Percentiles rank a stretch among this genome's conserved stretches.
Evolutionary conservation across 2,329 filamentous ascomycete species (phyloP).

Genomic region (Dactylellina sp.): DNA sequence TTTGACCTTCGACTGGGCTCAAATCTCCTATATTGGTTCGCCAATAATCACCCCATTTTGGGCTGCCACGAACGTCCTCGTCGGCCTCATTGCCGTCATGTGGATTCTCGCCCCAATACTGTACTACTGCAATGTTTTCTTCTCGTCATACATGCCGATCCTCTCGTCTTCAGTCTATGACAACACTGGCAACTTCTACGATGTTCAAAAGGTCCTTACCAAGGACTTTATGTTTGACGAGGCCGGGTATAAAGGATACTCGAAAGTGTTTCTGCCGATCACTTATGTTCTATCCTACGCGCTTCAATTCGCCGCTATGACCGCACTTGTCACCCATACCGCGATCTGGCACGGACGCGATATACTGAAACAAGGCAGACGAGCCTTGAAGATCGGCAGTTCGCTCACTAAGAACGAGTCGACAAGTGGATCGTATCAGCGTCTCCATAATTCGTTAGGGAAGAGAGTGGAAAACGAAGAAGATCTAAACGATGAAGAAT

Average conservation of each 20-base stretch:
- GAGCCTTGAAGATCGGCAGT: slow-evolving; percentile 59
- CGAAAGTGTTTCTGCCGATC: slow-evolving; percentile 84
- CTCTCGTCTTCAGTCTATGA: slow-evolving; percentile 87
- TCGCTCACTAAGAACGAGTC: slow-evolving; percentile 55
- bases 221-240: slow-evolving; percentile 81
- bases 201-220: slow-evolving; percentile 83
- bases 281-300: slow-evolving; percentile 90
- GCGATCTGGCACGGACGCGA: slow-evolving; percentile 85
- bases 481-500: slow-evolving; percentile 57
- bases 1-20: slow-evolving; percentile 90
- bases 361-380: slow-evolving; percentile 80
- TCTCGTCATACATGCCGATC: slow-evolving; percentile 86
- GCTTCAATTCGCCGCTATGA: slow-evolving; percentile 84
- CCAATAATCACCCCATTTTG: slow-evolving; percentile 86
- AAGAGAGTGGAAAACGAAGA: slow-evolving; percentile 35
- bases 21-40: slow-evolving; percentile 87
- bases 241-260: slow-evolving; percentile 82
- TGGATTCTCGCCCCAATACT: slow-evolving; percentile 83
- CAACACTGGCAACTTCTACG: slow-evolving; percentile 81
- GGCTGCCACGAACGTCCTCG: slow-evolving; percentile 86
- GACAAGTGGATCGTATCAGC: slow-evolving; percentile 61
- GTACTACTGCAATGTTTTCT: slow-evolving; percentile 83
- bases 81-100: slow-evolving; percentile 83
- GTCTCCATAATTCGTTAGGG: slow-evolving; percentile 18
- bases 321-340: slow-evolving; percentile 83